These are phyloP conservation scores for Pulchroboletus neoregius DNA, from an alignment of 1,284 basidiomycete genomes.

Conservation along the genomic window DNA sequence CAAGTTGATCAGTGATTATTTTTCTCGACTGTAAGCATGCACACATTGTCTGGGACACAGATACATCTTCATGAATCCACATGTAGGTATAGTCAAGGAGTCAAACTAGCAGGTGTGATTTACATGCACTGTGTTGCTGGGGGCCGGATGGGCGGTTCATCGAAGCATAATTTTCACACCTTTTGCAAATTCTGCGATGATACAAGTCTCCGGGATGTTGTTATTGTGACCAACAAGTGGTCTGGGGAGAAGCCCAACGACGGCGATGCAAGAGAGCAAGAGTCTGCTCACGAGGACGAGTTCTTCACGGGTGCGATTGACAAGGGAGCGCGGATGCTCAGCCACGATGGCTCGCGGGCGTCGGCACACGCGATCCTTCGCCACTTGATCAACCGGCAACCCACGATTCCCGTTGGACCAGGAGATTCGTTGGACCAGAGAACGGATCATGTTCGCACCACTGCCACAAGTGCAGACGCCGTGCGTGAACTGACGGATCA, in stretches of 20 bases:
- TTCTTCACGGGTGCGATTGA: slow-evolving; percentile 37
- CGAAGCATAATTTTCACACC: slow-evolving; percentile 42
- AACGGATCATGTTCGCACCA: slow-evolving; percentile 28
- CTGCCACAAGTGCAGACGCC: slow-evolving; percentile 30
- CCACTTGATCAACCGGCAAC: slow-evolving; percentile 27
- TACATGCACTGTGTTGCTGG: slow-evolving; percentile 50
- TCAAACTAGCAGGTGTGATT: slow-evolving; percentile 45
- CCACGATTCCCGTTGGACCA: slow-evolving; percentile 29
- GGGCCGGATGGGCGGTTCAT: slow-evolving; percentile 42
- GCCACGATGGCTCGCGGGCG: slow-evolving; percentile 32
- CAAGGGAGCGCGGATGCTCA: slow-evolving; percentile 36
- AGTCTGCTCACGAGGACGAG: slow-evolving; percentile 29
- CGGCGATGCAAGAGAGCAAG: slow-evolving; percentile 27
- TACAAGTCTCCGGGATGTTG: slow-evolving; percentile 41
- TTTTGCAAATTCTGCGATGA: slow-evolving; percentile 48
- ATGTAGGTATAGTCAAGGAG: slow-evolving; percentile 31
- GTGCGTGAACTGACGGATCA: slow-evolving; percentile 30
- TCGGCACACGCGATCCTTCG: slow-evolving; percentile 34
- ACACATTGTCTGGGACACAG: neutral
- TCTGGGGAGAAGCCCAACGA: slow-evolving; percentile 27
- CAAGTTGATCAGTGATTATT: slow-evolving; percentile 28
- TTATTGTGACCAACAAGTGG: slow-evolving; percentile 46
- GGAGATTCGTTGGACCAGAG: slow-evolving; percentile 30
- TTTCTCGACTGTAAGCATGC: slow-evolving; percentile 25
- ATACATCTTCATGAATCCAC: neutral